Base-by-base conservation (phyloP, 805 yeast genomes). In the Candida manassasensis region DNA sequence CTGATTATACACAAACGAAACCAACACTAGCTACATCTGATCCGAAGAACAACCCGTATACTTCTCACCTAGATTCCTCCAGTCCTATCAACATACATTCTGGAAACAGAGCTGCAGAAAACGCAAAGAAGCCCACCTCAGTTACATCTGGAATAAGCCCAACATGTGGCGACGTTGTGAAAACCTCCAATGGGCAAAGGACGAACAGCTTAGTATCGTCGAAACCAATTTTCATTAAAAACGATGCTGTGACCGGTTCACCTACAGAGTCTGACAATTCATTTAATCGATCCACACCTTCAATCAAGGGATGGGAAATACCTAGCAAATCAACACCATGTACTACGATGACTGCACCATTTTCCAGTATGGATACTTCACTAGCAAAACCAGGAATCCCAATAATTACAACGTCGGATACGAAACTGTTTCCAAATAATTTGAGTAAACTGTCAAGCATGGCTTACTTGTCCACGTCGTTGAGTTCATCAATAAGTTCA, bases 271-370 rank as follows among this genome's bases (percentile, higher is more conserved):
- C 52, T 2, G 57, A 52, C 17, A 52, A 50, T 36, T 52, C 55
- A 7, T 45, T 44, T 19, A 29, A 29, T 12, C 16, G 38, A 4
- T 59, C 68, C 0, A 40, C 47, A 3, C 51, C 63, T 2, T 58
- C 67, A 3, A 36, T 38, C 2, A 61, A 59, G 42, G 75, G 76
- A 2, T 73, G 77, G 77, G 75, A 67, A 37, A 67, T 71, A 11
- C 69, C 71, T 1, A 50, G 50, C 11, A 64, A 65, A 39, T 47
- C 67, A n/a, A 36, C 50, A 10, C 55, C 61, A 4, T 47, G 55
- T 33, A 42, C 52, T n/a, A 42, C 59, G 4, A 43, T 52, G 4
- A 36, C 40, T 8, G 44, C 44, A 6, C 41, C 27, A n/a, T 35
- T 43, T 13, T 45, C 50, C 13, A 34, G 39, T 14, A 36, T 43